Evolutionary conservation across 352 stramenopile genomes (phyloP).

Genomic region (Globisporangium ultimum): DNA sequence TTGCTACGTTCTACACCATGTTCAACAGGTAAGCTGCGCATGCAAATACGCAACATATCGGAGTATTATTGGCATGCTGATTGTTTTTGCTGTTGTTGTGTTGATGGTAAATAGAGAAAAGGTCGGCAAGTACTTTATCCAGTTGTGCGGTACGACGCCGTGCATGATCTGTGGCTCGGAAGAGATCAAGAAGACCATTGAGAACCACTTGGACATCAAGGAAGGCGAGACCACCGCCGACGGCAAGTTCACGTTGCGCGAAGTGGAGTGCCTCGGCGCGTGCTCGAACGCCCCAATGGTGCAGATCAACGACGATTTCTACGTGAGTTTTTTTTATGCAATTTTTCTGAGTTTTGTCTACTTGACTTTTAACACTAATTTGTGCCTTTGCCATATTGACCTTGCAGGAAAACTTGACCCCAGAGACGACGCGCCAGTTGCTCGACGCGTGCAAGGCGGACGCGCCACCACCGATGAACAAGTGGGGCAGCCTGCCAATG

Average conservation of each 20-base stretch:
- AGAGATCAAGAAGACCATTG: slow-evolving; percentile 99
- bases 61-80: neutral
- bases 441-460: slow-evolving; percentile 96
- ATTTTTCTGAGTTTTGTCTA: slow-evolving; percentile 18
- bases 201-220: slow-evolving; percentile 96
- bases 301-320: slow-evolving; percentile 99
- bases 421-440: slow-evolving; percentile 95
- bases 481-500: slow-evolving; percentile 98
- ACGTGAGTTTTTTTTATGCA: slow-evolving; percentile 29
- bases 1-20: slow-evolving; percentile 99
- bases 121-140: slow-evolving; percentile 94
- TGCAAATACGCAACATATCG: neutral
- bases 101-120: slow-evolving; percentile 55
- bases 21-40: slow-evolving; percentile 81
- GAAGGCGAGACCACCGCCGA: slow-evolving; percentile 89
- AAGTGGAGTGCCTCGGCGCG: slow-evolving; percentile 99
- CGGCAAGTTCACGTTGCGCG: slow-evolving; percentile 91
- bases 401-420: slow-evolving; percentile 96
- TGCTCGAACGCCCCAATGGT: slow-evolving; percentile 99
- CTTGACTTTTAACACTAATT: slow-evolving; percentile 10
- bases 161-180: slow-evolving; percentile 99
- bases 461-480: slow-evolving; percentile 92
- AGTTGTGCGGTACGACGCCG: slow-evolving; percentile 98
- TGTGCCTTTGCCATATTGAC: slow-evolving; percentile 9
- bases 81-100: slow-evolving; percentile 16